Conservation (phyloP, 2,329 filamentous ascomycete species). For the Chrysoporthe austroafricana region DNA sequence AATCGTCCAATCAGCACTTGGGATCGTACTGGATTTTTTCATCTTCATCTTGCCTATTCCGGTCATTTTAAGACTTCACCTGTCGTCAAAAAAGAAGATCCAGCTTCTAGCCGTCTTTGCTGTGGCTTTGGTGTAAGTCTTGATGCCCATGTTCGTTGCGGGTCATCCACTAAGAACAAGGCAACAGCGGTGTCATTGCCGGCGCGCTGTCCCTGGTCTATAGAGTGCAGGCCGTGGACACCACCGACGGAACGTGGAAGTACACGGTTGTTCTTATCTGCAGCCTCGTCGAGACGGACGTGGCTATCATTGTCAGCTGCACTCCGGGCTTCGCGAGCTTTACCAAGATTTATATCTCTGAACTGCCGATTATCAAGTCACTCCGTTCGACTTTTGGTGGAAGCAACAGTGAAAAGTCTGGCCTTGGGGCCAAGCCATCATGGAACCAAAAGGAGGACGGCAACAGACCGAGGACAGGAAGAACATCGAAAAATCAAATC, state of each 20-base stretch:
- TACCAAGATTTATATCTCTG: too few relatives aligned
- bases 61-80: neutral
- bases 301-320: constrained; percentile 11
- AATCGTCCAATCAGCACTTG: neutral
- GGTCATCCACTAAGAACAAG: neutral
- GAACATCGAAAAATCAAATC: too few relatives aligned
- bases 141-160: too few relatives aligned
- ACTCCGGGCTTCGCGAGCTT: neutral
- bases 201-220: constrained; percentile 6
- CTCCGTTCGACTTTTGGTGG: too few relatives aligned
- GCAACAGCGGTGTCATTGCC: neutral
- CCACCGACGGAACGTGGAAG: neutral
- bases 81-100: neutral
- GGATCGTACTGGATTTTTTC: neutral
- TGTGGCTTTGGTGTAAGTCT: constrained; percentile 8
- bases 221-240: neutral
- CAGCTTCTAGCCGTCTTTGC: constrained; percentile 5
- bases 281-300: constrained; percentile 9
- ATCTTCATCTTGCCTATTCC: constrained; percentile 3
- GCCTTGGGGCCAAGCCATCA: too few relatives aligned
- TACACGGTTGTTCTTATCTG: neutral
- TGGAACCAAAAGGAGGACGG: too few relatives aligned
- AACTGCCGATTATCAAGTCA: too few relatives aligned
- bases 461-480: neutral
- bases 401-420: too few relatives aligned